Evolutionary conservation across 352 stramenopile species (phyloP).

Genomic region (Pythium apleroticum): DNA sequence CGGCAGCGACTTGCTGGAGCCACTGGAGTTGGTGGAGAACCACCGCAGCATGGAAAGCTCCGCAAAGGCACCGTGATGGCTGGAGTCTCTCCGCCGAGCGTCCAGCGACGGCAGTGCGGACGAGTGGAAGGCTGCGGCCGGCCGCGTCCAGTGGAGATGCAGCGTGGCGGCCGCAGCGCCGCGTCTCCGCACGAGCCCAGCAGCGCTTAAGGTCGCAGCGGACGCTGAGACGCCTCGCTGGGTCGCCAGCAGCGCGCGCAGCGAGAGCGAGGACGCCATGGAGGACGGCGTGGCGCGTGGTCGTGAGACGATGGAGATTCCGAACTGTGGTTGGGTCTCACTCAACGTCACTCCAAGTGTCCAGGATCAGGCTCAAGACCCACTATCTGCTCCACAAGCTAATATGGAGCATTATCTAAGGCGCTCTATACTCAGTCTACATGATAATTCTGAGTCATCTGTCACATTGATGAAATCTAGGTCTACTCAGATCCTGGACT

Average conservation of each 20-base stretch:
- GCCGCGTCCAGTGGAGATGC: constrained; percentile 10
- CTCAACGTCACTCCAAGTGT: constrained; percentile 3
- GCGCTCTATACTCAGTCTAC: background rate
- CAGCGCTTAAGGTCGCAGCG: background rate
- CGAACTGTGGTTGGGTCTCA: constrained; percentile 3
- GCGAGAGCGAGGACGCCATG: constrained; percentile 23
- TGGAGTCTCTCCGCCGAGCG: background rate
- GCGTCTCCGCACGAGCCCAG: constrained; percentile 8
- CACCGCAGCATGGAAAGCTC: background rate
- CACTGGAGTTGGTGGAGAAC: constrained; percentile 2
- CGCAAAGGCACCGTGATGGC: background rate
- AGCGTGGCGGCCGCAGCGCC: background rate
- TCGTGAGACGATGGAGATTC: constrained; percentile 3
- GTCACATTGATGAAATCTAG: background rate
- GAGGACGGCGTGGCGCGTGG: too few relatives aligned
- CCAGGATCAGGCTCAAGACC: background rate
- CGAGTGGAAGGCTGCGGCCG: constrained; percentile 7
- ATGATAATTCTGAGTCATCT: background rate
- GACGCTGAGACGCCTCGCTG: constrained; percentile 1
- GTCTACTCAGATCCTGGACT: background rate
- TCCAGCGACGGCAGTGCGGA: background rate
- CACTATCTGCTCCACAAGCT: background rate
- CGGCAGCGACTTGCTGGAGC: constrained; percentile 10
- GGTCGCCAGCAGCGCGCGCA: constrained; percentile 21
- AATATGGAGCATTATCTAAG: constrained; percentile 2